These are phyloP conservation scores for Phanerochaete sordida DNA, from an alignment of 768 basidiomycete genomes.

Conservation along the genomic window DNA sequence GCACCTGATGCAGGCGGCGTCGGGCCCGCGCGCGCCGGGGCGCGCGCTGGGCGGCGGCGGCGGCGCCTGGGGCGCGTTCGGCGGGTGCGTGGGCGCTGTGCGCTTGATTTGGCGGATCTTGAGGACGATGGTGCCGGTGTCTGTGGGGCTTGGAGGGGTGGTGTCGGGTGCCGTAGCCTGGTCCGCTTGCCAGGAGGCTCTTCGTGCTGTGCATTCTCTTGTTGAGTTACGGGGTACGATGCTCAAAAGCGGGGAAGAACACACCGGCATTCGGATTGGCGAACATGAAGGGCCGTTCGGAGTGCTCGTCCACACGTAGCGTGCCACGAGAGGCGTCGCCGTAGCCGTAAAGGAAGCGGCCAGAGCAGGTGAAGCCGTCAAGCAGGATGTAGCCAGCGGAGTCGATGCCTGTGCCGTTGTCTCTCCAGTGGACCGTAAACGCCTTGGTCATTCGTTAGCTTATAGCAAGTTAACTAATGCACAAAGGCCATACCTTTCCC, in stretches of 20 bases:
- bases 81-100: slow-evolving; percentile 23
- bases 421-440: slow-evolving; percentile 65
- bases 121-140: slow-evolving; percentile 47
- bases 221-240: not conserved
- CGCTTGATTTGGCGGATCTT: slow-evolving; percentile 10
- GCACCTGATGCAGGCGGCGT: slow-evolving; percentile 2
- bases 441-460: slow-evolving; percentile 30
- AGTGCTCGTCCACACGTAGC: slow-evolving; percentile 43
- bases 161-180: not conserved
- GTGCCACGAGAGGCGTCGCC: slow-evolving; percentile 54
- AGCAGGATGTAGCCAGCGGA: slow-evolving; percentile 61
- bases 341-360: slow-evolving; percentile 54
- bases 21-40: slow-evolving; percentile 32
- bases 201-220: not conserved
- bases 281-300: slow-evolving; percentile 64
- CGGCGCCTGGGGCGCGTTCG: slow-evolving; percentile 40
- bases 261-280: slow-evolving; percentile 38
- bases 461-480: no score
- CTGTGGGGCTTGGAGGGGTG: slow-evolving; percentile 21
- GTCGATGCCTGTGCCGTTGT: slow-evolving; percentile 49
- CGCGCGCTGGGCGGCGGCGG: slow-evolving; percentile 30
- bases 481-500: slow-evolving; percentile 56
- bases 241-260: slow-evolving; percentile 3
- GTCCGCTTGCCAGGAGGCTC: not conserved
- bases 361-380: slow-evolving; percentile 62